phyloP scores from a whole-genome alignment of 352 stramenopile genomes.

The Hyaloperonospora brassicae region DNA sequence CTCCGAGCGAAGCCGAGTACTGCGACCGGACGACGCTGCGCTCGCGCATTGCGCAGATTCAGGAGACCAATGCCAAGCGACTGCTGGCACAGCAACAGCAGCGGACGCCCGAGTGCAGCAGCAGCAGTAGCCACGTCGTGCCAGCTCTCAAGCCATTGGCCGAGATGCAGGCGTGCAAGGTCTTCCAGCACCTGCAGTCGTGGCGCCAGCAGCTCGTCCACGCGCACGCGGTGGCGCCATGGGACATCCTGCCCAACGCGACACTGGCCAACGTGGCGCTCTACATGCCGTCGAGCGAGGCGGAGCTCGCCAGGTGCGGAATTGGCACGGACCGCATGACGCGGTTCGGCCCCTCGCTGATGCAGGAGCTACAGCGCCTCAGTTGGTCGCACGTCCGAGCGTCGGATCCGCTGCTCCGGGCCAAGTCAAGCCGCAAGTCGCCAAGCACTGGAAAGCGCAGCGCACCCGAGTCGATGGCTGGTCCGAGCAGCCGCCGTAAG shows the following conservation, averaged over 20 bases:
- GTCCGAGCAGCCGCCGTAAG: conserved; percentile 14
- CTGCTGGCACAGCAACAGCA: conserved; percentile 48
- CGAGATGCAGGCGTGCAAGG: conserved; percentile 48
- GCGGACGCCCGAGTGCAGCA: conserved; percentile 11
- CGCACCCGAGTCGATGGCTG: conserved; percentile 12
- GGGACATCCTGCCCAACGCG: conserved; percentile 67
- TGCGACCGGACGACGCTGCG: conserved; percentile 88
- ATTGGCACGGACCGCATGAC: conserved; percentile 38
- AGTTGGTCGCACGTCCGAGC: conserved; percentile 11
- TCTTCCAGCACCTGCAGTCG: conserved; percentile 68
- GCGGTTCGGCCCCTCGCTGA: conserved; percentile 52
- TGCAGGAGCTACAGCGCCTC: conserved; percentile 43
- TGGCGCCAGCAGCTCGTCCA: conserved; percentile 77
- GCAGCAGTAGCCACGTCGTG: conserved; percentile 8
- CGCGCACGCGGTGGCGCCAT: conserved; percentile 56
- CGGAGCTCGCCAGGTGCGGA: conserved; percentile 51
- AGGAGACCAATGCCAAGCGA: conserved; percentile 56
- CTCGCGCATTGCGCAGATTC: conserved; percentile 85
- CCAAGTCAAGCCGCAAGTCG: conserved; percentile 10
- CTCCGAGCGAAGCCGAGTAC: conserved; percentile 85
- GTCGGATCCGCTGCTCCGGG: conserved; percentile 11
- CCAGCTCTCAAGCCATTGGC: conserved; percentile 27
- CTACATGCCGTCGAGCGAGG: conserved; percentile 40
- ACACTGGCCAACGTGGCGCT: conserved; percentile 66
- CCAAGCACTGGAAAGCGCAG: conserved; percentile 18